These are phyloP conservation scores for Geum urbanum DNA, from an alignment of 306 rosid genomes.

Conservation along the genomic window DNA sequence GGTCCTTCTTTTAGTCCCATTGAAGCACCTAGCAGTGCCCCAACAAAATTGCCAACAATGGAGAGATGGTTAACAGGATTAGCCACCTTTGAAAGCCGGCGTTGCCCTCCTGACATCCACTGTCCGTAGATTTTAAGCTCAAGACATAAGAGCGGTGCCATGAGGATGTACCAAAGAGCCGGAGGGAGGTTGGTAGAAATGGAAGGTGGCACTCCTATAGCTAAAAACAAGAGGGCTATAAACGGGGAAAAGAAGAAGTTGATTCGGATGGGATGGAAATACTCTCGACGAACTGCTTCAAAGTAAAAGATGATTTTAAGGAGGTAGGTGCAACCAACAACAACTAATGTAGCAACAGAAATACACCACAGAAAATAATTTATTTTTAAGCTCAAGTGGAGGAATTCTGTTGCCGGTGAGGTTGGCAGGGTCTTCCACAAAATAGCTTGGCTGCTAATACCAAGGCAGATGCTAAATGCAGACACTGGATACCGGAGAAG, in stretches of 20 bases:
- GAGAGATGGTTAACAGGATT: slow-evolving; percentile 85
- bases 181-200: slow-evolving; percentile 40
- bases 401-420: slow-evolving; percentile 55
- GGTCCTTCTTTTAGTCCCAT: slow-evolving; percentile 95
- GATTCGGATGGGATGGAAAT: slow-evolving; percentile 77
- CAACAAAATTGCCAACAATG: slow-evolving; percentile 84
- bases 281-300: slow-evolving; percentile 91
- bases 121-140: slow-evolving; percentile 93
- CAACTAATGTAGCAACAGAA: slow-evolving; percentile 38
- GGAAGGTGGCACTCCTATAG: slow-evolving; percentile 71
- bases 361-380: slow-evolving; percentile 68
- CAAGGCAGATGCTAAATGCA: slow-evolving; percentile 79
- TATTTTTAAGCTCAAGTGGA: slow-evolving; percentile 51
- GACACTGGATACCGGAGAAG: slow-evolving; percentile 73
- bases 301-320: slow-evolving; percentile 64
- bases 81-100: slow-evolving; percentile 82
- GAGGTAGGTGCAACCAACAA: slow-evolving; percentile 40
- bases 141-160: slow-evolving; percentile 63
- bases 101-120: slow-evolving; percentile 92
- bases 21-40: slow-evolving; percentile 78
- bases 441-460: slow-evolving; percentile 88
- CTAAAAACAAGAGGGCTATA: slow-evolving; percentile 75
- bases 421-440: slow-evolving; percentile 76
- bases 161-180: slow-evolving; percentile 71
- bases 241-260: slow-evolving; percentile 93